Base-by-base conservation (phyloP, 2,329 filamentous ascomycete genomes). In the Clarireedia paspali region DNA sequence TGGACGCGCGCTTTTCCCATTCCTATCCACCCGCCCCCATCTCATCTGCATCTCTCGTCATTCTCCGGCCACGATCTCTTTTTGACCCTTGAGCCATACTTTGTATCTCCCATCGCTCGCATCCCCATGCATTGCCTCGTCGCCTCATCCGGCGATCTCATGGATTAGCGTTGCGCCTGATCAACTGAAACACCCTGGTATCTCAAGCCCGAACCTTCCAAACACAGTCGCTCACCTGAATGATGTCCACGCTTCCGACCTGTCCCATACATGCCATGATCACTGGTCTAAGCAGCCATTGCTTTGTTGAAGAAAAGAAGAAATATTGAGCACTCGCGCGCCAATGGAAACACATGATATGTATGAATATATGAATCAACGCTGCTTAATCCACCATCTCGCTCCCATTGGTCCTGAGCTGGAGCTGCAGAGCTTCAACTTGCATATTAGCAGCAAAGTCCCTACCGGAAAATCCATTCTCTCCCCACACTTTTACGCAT, bases 61-160 rank as follows among this genome's bases (percentile, higher is more conserved):
- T 53, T 24, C 20, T 36, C 49, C 36, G 9, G 10, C 26, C 12
- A 23, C 20, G 14, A 36, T 50, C 34, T 49, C 30, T 36, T 14
- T 27, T n/a, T 50, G 39, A 55, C 36, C 40, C 42, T n/a, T 34
- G 48, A 50, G 24, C 46, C 30, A 44, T 49, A 24, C 44, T 50
- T 50, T 46, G 44, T 17, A 55, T 50, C 12, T 54, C 48, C n/a
- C 45, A 48, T 40, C 51, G 59, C 60, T 61, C 30, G 60, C 58
- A 53, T 61, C 57, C 56, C 61, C 62, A 56, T 57, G 57, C 53
- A 62, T 60, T 59, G 62, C 62, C 60, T 56, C 59, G 57, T 60
- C 62, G 63, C 61, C 60, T 57, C 58, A 60, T 58, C 51, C 55
- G 62, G 57, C 60, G 59, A 64, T 65, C 54, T 53, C 63, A 52